Percentiles rank a stretch among this genome's conserved stretches.
Conservation (phyloP, 805 yeast genomes). For the Citeromyces matritensis region DNA sequence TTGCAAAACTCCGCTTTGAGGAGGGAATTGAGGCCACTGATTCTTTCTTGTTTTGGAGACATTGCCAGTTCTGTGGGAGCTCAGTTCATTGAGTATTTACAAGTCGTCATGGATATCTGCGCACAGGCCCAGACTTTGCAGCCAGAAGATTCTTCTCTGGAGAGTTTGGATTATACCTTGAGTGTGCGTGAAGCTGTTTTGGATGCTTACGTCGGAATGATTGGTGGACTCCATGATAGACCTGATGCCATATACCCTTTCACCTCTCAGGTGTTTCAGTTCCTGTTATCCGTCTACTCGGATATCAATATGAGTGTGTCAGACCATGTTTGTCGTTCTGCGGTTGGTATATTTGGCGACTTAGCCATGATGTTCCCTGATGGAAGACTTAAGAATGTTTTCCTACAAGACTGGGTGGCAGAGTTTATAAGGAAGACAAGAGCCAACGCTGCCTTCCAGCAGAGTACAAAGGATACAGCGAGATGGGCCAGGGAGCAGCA, state of each 20-base stretch:
- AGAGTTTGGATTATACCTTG: conserved; percentile 61
- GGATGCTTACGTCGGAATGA: conserved; percentile 91
- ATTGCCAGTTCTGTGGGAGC: conserved; percentile 80
- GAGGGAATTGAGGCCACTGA: conserved; percentile 75
- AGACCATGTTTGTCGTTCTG: conserved; percentile 66
- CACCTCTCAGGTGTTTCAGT: conserved; percentile 55
- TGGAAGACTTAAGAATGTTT: conserved; percentile 57
- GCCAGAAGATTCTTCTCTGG: conserved; percentile 55
- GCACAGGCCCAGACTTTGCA: conserved; percentile 44
- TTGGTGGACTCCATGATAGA: conserved; percentile 67
- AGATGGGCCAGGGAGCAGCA: conserved; percentile 94
- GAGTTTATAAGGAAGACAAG: conserved; percentile 65
- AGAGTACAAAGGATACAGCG: conserved; percentile 77
- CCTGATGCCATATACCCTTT: conserved; percentile 55
- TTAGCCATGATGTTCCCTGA: conserved; percentile 74
- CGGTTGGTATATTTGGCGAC: conserved; percentile 88
- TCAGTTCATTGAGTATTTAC: conserved; percentile 61
- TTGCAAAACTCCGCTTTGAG: conserved; percentile 54
- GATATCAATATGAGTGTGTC: conserved; percentile 46
- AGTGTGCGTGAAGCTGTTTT: conserved; percentile 76
- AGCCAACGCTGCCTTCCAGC: conserved; percentile 41
- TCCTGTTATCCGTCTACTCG: conserved; percentile 41
- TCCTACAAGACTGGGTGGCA: conserved; percentile 65
- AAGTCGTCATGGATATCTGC: conserved; percentile 69
- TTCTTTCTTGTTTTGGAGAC: conserved; percentile 90